Base-by-base conservation (phyloP, 768 basidiomycete species). In the Royoungia palumana region DNA sequence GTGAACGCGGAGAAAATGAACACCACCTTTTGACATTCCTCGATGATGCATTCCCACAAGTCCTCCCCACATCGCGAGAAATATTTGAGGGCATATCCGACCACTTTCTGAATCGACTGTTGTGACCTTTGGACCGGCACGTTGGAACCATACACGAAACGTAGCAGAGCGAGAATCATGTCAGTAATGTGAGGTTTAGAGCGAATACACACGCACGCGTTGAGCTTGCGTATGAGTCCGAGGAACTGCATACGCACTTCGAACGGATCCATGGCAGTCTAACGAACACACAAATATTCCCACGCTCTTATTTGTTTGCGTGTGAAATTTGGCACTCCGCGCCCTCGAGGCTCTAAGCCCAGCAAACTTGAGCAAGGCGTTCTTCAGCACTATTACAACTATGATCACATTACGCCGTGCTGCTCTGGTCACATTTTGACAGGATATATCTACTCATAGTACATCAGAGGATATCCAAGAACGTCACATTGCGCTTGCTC, bases 41-140 rank as follows among this genome's bases (percentile, higher is more conserved):
- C 92, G 21, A 93, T 69, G 34, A 95, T 79, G 58, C 92, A 94
- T 57, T 94, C 92, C 94, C 93, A 95, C 11, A 95, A 67, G 66
- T 96, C 92, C 59, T 95, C 92, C 6, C 89, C 92, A 47, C 91
- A 94, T 48, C 79, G 79, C 6, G 85, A 74, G 46, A 87, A 93
- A 61, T 88, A 85, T 65, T 93, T 93, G 47, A 94, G 75, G 0
- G 91, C 89, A 59, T 83, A 94, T 9, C 78, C 75, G 27, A 94
- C 93, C 30, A 89, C 86, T 65, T 87, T 89, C 67, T 90, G 88
- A 45, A 94, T 94, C 12, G 89, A 93, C 60, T 82, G 83, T 61
- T 92, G 90, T 24, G 90, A 83, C 58, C 88, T 91, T 24, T n/a
- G 28, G 36, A 16, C 17, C 14, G 4, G 16, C 25, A 13, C 9